phyloP scores from a whole-genome alignment of 106 monocot species.

The Gastrodia elata region DNA sequence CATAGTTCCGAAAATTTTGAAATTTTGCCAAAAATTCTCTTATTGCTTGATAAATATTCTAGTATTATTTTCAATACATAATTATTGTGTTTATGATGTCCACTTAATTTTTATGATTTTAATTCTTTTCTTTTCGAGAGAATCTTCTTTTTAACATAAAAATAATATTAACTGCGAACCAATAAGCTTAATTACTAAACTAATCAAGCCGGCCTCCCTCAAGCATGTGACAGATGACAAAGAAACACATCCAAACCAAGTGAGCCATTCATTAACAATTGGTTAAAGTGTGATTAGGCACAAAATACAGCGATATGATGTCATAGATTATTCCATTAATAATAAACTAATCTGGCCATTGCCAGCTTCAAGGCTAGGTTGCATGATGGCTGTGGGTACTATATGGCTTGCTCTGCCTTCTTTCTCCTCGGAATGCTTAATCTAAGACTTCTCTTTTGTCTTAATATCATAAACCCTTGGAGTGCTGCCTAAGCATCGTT shows the following conservation, averaged over 20 bases:
- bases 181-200: neutral
- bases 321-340: neutral
- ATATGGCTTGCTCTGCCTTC: neutral
- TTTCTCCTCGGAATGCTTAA: conserved; percentile 4
- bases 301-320: neutral
- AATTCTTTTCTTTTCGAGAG: too few relatives aligned
- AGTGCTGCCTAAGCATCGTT: neutral
- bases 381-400: conserved; percentile 6
- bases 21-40: too few relatives aligned
- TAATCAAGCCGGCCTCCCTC: neutral
- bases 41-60: too few relatives aligned
- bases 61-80: too few relatives aligned
- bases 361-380: neutral
- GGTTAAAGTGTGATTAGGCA: neutral
- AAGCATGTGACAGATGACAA: neutral
- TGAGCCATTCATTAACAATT: neutral
- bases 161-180: too few relatives aligned
- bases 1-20: too few relatives aligned
- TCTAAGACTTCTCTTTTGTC: conserved; percentile 1
- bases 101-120: too few relatives aligned
- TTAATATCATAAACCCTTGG: neutral
- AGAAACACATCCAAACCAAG: neutral
- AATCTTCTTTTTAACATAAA: too few relatives aligned
- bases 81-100: too few relatives aligned
- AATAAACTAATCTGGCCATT: too few relatives aligned